phyloP scores from a whole-genome alignment of 2,329 filamentous ascomycete species.

The Byssochlamys sp. region DNA sequence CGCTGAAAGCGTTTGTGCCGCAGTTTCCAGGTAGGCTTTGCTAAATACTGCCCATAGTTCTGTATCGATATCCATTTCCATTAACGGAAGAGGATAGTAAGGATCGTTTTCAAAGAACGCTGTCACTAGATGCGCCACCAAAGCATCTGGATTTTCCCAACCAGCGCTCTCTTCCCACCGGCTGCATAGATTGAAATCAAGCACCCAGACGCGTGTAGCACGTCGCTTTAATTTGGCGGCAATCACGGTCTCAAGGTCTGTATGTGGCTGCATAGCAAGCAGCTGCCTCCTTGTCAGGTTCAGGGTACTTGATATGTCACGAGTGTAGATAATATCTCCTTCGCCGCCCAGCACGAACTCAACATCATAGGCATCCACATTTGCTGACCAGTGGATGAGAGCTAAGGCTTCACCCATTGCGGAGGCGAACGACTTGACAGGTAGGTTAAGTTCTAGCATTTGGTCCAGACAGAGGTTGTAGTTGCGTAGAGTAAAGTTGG shows the following conservation, averaged over 20 bases:
- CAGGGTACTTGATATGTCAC: background rate
- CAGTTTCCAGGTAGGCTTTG: background rate
- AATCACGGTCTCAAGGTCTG: background rate
- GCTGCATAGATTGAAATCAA: conserved; percentile 5
- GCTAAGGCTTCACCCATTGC: conserved; percentile 5
- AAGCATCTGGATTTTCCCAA: background rate
- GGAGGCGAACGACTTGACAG: background rate
- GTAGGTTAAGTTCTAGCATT: conserved; percentile 6
- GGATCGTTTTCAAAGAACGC: conserved; percentile 7
- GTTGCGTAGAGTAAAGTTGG: conserved; percentile 7
- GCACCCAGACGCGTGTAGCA: background rate
- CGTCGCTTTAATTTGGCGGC: background rate
- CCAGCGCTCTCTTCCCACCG: conserved; percentile 1
- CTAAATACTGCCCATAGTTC: background rate
- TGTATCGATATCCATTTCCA: background rate
- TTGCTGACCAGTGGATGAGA: conserved; percentile 6
- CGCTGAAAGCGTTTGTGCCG: background rate
- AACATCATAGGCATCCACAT: conserved; percentile 7
- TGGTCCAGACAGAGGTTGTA: conserved; percentile 6
- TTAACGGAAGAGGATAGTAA: conserved; percentile 4
- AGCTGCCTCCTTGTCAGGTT: background rate
- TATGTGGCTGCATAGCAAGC: conserved; percentile 1
- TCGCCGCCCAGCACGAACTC: conserved; percentile 9
- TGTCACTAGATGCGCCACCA: conserved; percentile 3
- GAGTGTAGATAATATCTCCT: background rate